A percentile compares a stretch with the other conserved stretches of the same genome.
These are phyloP conservation scores for Kazachstania sp. DNA, from an alignment of 1,139 yeast genomes.

Conservation along the genomic window DNA sequence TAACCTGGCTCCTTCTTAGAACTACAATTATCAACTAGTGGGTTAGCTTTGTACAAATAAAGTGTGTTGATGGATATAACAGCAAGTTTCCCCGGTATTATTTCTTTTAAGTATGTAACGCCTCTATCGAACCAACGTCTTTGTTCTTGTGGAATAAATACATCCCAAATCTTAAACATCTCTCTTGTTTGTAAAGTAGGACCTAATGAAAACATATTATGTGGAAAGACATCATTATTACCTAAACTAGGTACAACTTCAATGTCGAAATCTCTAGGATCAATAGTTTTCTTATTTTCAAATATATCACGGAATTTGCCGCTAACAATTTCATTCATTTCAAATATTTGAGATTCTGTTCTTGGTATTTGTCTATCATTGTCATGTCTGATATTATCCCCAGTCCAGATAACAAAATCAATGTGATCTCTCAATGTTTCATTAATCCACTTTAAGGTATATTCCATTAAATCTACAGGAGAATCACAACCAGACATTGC, in stretches of 20 bases:
- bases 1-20: conserved; percentile 68
- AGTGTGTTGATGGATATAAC: conserved; percentile 70
- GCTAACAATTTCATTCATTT: conserved; percentile 55
- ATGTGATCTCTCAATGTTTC: conserved; percentile 60
- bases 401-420: conserved; percentile 85
- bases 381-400: conserved; percentile 82
- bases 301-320: conserved; percentile 44
- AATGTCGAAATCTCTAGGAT: conserved; percentile 39
- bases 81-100: conserved; percentile 69
- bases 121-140: conserved; percentile 67
- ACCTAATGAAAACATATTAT: conserved; percentile 73
- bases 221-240: conserved; percentile 84
- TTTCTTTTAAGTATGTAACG: conserved; percentile 65
- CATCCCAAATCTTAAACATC: conserved; percentile 62
- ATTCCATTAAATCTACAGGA: conserved; percentile 52
- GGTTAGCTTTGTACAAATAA: conserved; percentile 67
- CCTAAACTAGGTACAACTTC: conserved; percentile 66
- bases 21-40: conserved; percentile 76
- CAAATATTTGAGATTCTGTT: conserved; percentile 60
- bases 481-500: conserved; percentile 66
- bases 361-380: conserved; percentile 68
- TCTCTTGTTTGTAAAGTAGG: conserved; percentile 80
- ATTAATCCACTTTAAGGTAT: conserved; percentile 59
- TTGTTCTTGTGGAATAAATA: conserved; percentile 70
- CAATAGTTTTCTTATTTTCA: conserved; percentile 36